These are phyloP conservation scores for Solanum microdontum DNA, from an alignment of 257 asterid species.

Conservation along the genomic window DNA sequence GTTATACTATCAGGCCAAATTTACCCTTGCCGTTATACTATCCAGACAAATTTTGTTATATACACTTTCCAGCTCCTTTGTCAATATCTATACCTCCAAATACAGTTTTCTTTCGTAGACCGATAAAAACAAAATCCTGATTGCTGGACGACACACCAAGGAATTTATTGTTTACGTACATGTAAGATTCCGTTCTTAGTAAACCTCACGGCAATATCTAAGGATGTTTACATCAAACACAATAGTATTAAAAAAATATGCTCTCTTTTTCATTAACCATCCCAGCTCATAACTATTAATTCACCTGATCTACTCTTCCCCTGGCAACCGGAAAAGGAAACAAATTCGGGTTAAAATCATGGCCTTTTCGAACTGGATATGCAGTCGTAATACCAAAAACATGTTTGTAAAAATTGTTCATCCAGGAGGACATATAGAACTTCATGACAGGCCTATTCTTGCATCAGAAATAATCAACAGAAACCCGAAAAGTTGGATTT, in stretches of 20 bases:
- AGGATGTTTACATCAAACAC: background rate
- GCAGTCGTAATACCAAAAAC: conserved; percentile 25
- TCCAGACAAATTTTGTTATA: too few relatives aligned
- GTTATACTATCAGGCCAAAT: background rate
- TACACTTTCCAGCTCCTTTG: background rate
- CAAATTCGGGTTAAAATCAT: conserved; percentile 3
- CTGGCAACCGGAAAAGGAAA: background rate
- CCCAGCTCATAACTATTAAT: background rate
- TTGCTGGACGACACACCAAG: background rate
- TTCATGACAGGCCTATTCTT: conserved; percentile 48
- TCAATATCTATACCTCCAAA: background rate
- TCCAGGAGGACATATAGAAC: conserved; percentile 69
- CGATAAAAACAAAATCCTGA: background rate
- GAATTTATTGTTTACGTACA: background rate
- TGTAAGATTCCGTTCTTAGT: background rate
- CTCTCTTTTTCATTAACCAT: background rate
- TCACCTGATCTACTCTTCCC: background rate
- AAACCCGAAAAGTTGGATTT: conserved; percentile 50
- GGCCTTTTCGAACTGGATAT: conserved; percentile 36
- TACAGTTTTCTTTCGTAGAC: background rate
- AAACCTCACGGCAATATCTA: background rate
- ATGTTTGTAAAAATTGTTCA: conserved; percentile 50
- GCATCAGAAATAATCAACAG: conserved; percentile 43
- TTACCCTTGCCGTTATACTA: background rate
- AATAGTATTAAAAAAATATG: background rate